phyloP scores from a whole-genome alignment of 164 flowering plant species.

The Sedum album region DNA sequence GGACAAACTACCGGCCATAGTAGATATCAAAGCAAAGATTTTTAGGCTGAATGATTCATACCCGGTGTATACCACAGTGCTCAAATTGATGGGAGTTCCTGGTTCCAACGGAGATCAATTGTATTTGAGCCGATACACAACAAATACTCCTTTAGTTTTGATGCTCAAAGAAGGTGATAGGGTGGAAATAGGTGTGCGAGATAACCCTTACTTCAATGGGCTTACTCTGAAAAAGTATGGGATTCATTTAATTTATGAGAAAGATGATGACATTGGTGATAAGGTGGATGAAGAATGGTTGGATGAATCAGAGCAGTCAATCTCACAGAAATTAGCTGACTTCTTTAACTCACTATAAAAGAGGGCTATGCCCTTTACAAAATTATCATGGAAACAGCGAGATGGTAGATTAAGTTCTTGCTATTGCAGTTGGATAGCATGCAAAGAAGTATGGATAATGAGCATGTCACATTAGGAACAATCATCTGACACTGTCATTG shows the following conservation, averaged over 20 bases:
- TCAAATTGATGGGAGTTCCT: constrained; percentile 27
- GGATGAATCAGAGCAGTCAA: constrained; percentile 20
- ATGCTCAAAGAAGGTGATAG: constrained; percentile 24
- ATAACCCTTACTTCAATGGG: constrained; percentile 16
- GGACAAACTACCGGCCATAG: constrained; percentile 17
- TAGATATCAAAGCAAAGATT: constrained; percentile 24
- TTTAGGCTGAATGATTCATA: constrained; percentile 9
- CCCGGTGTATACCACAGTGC: constrained; percentile 12
- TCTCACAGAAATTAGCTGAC: constrained; percentile 24
- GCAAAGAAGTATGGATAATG: too few relatives aligned
- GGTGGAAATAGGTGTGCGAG: constrained; percentile 15
- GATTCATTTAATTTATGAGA: constrained; percentile 31
- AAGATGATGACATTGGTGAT: constrained; percentile 28
- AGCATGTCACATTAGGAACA: constrained; percentile 70
- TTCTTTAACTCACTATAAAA: constrained; percentile 19
- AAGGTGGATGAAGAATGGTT: constrained; percentile 23
- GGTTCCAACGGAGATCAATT: constrained; percentile 22
- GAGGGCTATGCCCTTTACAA: neutral
- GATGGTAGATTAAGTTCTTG: too few relatives aligned
- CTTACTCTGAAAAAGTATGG: constrained; percentile 29
- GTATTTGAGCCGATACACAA: constrained; percentile 23
- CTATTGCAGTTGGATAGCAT: too few relatives aligned
- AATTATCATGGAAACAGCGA: too few relatives aligned
- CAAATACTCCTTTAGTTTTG: constrained; percentile 16
- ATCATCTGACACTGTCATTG: constrained; percentile 85